Evolutionary conservation across 164 flowering plant species (phyloP), one percentile per base, ranked within the genome.

Genomic region (Umbellularia californica): DNA sequence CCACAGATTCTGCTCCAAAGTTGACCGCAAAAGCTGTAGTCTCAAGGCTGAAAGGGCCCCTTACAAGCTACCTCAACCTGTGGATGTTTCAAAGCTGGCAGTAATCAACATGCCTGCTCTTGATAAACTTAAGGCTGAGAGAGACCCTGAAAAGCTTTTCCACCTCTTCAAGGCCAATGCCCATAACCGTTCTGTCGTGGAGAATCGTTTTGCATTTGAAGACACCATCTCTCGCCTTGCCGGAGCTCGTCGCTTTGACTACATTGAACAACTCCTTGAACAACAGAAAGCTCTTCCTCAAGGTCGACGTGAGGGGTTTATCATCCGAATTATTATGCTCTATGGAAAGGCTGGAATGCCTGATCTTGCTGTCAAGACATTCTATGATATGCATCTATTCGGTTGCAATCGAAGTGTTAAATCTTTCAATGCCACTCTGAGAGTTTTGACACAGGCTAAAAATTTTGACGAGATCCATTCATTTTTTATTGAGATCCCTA

Each of bases 301-400:
- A 62, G 92, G 91, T 12, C 87, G 93, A 14, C 87, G 91, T 0
- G 93, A 90, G 71, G 95, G 95, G 27, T 92, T 92, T 71, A 70
- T 89, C 62, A 72, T 89, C 65, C 82, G 97, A 52, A 87, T 92
- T 71, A 92, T 90, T 65, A 86, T 81, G 87, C 76, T 92, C 71
- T 92, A 92, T 78, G 95, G 90, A 17, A 87, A 81, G 82, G 91
- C 91, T 62, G 87, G 91, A 33, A 92, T 90, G 97, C 70, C 55
- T 33, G 79, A 81, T 69, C 89, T 89, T 58, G 95, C 95, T 2
- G 60, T 89, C 25, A 83, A 84, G 52, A 87, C 94, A 27, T 92
- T 92, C 69, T 76, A 76, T 69, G 80, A 84, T 63, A 86, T 92
- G 94, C 89, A 88, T 69, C 77, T 85, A 30, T 84, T 77, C 75